Percentiles rank a stretch among this genome's conserved stretches.
phyloP scores from a whole-genome alignment of 257 asterid genomes.

The Solanum appendiculatum region DNA sequence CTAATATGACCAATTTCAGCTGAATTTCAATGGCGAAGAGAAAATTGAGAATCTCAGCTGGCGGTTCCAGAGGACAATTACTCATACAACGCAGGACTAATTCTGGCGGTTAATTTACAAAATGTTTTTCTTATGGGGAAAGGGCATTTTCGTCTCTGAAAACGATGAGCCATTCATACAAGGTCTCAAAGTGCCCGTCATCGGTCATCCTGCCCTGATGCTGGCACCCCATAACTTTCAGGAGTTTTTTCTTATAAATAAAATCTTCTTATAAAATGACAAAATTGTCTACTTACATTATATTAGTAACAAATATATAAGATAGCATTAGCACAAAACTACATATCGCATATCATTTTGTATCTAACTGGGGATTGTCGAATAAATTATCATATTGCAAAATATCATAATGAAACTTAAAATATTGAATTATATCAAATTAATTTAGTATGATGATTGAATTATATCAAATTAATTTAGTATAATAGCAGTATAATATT shows the following conservation, averaged over 20 bases:
- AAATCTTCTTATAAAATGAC: too few species aligned
- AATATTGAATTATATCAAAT: too few species aligned
- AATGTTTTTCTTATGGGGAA: background rate
- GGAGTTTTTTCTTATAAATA: background rate
- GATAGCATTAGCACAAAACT: background rate
- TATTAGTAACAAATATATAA: too few species aligned
- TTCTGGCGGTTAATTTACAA: background rate
- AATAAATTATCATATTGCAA: background rate
- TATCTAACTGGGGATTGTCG: background rate
- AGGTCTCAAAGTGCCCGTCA: too few species aligned
- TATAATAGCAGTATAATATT: too few species aligned
- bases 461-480: too few species aligned
- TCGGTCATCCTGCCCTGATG: too few species aligned
- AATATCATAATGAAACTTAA: too few species aligned
- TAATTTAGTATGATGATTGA: too few species aligned
- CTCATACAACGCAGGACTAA: background rate
- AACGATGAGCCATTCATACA: background rate
- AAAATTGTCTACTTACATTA: too few species aligned
- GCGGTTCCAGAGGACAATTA: background rate
- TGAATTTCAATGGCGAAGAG: background rate
- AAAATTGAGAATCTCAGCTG: background rate
- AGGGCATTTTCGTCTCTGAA: background rate
- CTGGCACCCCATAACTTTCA: background rate
- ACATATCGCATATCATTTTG: background rate
- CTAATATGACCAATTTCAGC: background rate